A percentile compares a stretch with the other conserved stretches of the same genome.
Evolutionary conservation across 352 stramenopile species (phyloP).

Genomic region (Thraustochytrium striatum): DNA sequence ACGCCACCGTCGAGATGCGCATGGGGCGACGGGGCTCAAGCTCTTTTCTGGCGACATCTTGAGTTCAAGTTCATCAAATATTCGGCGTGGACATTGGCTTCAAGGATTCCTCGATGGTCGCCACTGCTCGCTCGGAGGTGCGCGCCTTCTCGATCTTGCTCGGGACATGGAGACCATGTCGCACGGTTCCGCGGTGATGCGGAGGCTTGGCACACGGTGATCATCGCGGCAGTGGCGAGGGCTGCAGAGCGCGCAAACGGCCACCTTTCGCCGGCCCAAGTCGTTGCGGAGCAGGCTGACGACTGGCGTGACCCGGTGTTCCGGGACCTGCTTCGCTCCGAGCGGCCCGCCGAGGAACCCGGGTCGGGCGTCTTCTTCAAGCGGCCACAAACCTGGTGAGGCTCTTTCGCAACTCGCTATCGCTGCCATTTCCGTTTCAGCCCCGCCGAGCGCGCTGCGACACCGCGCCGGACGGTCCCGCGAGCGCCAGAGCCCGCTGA

Average conservation of each 20-base stretch:
- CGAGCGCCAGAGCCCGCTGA: no score
- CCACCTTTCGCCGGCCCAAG: no score
- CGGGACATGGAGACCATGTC: slow-evolving; percentile 7
- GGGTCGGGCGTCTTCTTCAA: no score
- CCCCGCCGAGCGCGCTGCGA: no score
- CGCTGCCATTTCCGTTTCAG: no score
- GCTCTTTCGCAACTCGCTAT: no score
- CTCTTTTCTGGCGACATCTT: slow-evolving; percentile 39
- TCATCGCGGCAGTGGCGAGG: slow-evolving; percentile 7
- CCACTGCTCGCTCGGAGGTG: not conserved
- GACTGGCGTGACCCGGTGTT: no score
- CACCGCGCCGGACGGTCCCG: no score
- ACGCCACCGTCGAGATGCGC: not conserved
- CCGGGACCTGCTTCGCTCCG: no score
- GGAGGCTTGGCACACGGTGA: slow-evolving; percentile 11
- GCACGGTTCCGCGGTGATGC: not conserved
- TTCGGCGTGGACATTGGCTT: slow-evolving; percentile 35
- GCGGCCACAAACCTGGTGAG: no score
- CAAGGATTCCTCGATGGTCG: not conserved
- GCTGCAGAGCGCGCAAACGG: slow-evolving; percentile 10
- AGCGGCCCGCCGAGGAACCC: no score
- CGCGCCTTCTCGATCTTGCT: slow-evolving; percentile 29
- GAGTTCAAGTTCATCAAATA: slow-evolving; percentile 40
- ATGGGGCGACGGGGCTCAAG: not conserved
- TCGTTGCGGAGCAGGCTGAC: no score